Evolutionary conservation across 1,284 basidiomycete genomes (phyloP), one percentile per base, ranked within the genome.

Genomic region (Phaffia rhodozyma): DNA sequence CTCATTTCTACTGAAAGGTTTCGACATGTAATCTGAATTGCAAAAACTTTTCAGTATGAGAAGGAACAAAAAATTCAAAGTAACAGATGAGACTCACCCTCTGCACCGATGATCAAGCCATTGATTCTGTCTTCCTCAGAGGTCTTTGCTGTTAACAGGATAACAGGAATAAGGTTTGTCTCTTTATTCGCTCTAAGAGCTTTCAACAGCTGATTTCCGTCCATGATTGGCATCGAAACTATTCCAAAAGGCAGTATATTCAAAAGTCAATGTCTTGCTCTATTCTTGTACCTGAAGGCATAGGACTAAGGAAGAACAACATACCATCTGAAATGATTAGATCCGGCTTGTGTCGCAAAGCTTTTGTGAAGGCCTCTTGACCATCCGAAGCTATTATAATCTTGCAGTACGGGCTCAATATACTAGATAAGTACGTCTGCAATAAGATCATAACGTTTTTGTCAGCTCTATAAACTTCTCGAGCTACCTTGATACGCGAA

Each of bases 301-400:
- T 18, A 27, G 48, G 32, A 56, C 32, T 43, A 30, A 55, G 43
- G 18, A 55, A 43, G 13, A 76, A 76, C 75, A 78, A 76, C 73
- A 76, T 76, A 7, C 77, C 73, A 62, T 79, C 78, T 1, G 74
- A 72, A 13, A 62, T 27, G 49, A 79, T 73, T 68, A 55, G 73
- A 71, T 67, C 68, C 9, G 69, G 72, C 9, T 66, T 56, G 7
- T 58, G 58, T 20, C 62, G 65, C 32, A 69, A 62, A 54, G 73
- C 72, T n/a, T 73, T 60, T 4, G 74, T 70, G 23, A 77, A 66
- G 2, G 75, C 76, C 60, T 77, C 73, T 47, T 70, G 65, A 0
- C 78, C 78, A 62, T 79, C 74, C 13, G 68, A 61, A 13, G 77
- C 78, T 67, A 75, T 74, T 3, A 76, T 67, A n/a, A 79, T 70